Conservation (phyloP, 2,329 filamentous ascomycete species). For the Amauroascus niger region DNA sequence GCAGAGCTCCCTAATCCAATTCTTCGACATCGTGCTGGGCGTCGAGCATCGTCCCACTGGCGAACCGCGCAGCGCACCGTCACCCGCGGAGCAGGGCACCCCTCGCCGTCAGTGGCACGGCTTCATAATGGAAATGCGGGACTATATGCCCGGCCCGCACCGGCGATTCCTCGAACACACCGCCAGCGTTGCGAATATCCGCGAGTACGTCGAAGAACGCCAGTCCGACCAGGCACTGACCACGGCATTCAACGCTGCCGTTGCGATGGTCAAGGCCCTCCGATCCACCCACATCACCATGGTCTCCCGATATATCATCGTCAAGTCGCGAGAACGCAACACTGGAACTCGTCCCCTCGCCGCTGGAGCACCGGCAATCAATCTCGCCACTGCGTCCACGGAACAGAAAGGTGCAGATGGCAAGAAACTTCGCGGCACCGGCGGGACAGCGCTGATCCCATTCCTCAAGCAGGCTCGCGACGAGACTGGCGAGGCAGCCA, state of each 20-base stretch:
- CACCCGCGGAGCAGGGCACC: neutral
- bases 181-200: constrained; percentile 71
- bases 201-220: constrained; percentile 62
- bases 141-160: constrained; percentile 92
- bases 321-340: constrained; percentile 68
- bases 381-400: constrained; percentile 18
- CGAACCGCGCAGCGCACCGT: constrained; percentile 38
- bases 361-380: constrained; percentile 42
- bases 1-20: constrained; percentile 92
- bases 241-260: constrained; percentile 80
- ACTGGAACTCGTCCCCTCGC: constrained; percentile 40
- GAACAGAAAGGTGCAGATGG: constrained; percentile 34
- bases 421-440: constrained; percentile 72
- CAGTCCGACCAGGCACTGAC: constrained; percentile 55
- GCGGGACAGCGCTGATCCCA: constrained; percentile 84
- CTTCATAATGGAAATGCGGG: constrained; percentile 94
- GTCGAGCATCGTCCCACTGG: constrained; percentile 87
- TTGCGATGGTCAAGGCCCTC: constrained; percentile 66
- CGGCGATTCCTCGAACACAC: constrained; percentile 80
- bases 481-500: constrained; percentile 86
- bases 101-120: constrained; percentile 57
- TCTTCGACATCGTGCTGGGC: constrained; percentile 87
- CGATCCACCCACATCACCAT: constrained; percentile 95
- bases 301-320: constrained; percentile 88
- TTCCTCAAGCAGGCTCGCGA: constrained; percentile 95